A percentile compares a stretch with the other conserved stretches of the same genome.
Conservation (phyloP, 805 yeast genomes). For the Kodamaea leandrae region DNA sequence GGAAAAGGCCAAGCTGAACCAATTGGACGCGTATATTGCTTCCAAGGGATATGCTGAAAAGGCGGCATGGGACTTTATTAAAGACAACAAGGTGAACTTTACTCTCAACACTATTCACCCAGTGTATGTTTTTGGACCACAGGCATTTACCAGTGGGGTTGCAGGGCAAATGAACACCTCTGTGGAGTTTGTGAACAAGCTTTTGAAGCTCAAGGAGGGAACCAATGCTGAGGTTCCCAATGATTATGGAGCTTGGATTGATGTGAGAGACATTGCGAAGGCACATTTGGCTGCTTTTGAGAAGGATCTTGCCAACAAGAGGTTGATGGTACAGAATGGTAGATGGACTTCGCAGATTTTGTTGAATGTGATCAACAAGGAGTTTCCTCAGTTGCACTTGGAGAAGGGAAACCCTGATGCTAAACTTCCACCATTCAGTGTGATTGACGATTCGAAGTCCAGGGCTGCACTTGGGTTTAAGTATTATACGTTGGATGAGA, state of each 20-base stretch:
- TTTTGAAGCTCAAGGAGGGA: constrained; percentile 10
- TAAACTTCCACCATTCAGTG: neutral
- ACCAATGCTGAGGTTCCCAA: neutral
- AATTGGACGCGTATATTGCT: constrained; percentile 13
- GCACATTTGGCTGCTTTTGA: constrained; percentile 17
- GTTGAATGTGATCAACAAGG: constrained; percentile 19
- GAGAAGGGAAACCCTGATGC: constrained; percentile 16
- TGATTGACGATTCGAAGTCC: too few species aligned
- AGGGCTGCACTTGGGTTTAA: too few species aligned
- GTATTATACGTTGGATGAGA: too few species aligned
- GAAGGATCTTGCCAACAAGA: constrained; percentile 18
- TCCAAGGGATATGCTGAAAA: constrained; percentile 15
- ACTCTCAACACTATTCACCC: constrained; percentile 15
- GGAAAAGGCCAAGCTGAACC: constrained; percentile 15
- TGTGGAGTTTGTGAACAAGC: constrained; percentile 12
- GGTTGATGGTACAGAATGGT: constrained; percentile 27
- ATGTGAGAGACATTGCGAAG: constrained; percentile 17
- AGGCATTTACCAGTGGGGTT: constrained; percentile 13
- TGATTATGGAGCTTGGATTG: constrained; percentile 20
- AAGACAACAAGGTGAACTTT: constrained; percentile 9
- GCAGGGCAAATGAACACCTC: constrained; percentile 15
- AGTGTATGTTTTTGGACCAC: constrained; percentile 26
- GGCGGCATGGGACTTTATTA: constrained; percentile 18
- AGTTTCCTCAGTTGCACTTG: constrained; percentile 22
- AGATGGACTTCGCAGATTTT: constrained; percentile 19